Conservation (phyloP, 176 grass and related monocot genomes). For the bread wheat (Triticum aestivum) region IWGSC_CS_RefSeq_v2.1 NC_057808.1:396877969-396878468, state of each 20-base stretch:
- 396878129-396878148: constrained; percentile 91
- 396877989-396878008: constrained; percentile 50
- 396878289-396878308: constrained; percentile 98
- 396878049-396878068: background rate
- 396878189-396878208: constrained; percentile 61
- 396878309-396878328: constrained; percentile 58
- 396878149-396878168: constrained; percentile 88
- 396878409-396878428: constrained; percentile 34
- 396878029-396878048: constrained; percentile 14
- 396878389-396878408: background rate
- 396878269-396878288: constrained; percentile 91
- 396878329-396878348: constrained; percentile 1
- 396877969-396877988: constrained; percentile 94
- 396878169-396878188: constrained; percentile 82
- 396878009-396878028: background rate
- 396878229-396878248: constrained; percentile 89
- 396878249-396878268: constrained; percentile 85
- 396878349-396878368: background rate
- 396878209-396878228: constrained; percentile 87
- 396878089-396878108: constrained; percentile 96
- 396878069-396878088: constrained; percentile 75
- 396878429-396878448: constrained; percentile 89
- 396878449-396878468: constrained; percentile 98
- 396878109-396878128: constrained; percentile 86
- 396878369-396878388: background rate